These are phyloP conservation scores for Candida glaebosa DNA, from an alignment of 805 yeast genomes.

Conservation along the genomic window DNA sequence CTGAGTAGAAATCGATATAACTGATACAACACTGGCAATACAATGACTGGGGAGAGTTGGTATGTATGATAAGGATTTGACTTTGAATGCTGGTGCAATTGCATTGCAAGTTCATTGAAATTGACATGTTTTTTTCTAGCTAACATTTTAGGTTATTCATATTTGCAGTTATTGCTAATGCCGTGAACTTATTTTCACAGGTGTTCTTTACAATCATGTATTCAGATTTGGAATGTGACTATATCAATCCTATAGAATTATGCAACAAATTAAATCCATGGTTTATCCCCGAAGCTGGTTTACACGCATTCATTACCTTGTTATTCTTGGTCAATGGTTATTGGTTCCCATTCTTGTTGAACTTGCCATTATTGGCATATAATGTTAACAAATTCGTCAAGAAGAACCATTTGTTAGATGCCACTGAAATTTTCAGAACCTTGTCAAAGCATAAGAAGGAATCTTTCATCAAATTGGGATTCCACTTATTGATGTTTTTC, in stretches of 20 bases:
- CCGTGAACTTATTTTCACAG: constrained; percentile 83
- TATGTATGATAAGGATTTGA: no score
- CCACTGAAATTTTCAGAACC: constrained; percentile 96
- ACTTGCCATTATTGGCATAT: constrained; percentile 79
- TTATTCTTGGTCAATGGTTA: constrained; percentile 82
- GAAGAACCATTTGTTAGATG: constrained; percentile 86
- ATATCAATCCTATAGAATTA: constrained; percentile 94
- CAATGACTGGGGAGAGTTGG: constrained; percentile 41
- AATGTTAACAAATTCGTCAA: constrained; percentile 76
- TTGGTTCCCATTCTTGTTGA: constrained; percentile 85
- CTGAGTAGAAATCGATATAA: not conserved
- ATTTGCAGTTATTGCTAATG: constrained; percentile 78
- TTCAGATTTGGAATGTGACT: constrained; percentile 93
- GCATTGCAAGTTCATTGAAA: no score
- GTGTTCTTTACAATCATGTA: constrained; percentile 94
- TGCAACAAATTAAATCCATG: constrained; percentile 89
- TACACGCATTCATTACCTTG: constrained; percentile 69
- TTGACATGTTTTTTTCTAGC: no score
- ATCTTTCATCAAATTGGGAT: constrained; percentile 84
- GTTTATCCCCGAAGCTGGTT: constrained; percentile 84
- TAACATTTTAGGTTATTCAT: constrained; percentile 51
- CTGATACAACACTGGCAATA: not conserved
- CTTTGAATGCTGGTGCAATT: no score
- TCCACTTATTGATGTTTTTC: constrained; percentile 90
- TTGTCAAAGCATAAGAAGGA: constrained; percentile 90